Base-by-base conservation (phyloP, 768 basidiomycete species). In the Lyophyllum shimeji region DNA sequence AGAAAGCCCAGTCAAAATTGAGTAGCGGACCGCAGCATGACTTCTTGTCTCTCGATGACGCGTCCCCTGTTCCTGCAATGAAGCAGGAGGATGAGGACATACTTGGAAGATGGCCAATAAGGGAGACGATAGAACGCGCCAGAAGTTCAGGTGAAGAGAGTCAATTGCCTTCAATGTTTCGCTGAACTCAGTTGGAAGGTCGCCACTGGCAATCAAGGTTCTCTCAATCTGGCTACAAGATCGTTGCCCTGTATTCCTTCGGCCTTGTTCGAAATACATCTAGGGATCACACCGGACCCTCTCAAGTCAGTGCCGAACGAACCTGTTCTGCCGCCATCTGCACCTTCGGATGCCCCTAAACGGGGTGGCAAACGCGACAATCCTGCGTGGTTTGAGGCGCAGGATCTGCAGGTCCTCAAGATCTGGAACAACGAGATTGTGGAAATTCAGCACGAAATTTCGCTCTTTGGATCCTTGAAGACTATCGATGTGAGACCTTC, bases 401-500 rank as follows among this genome's bases (percentile, higher is more conserved):
- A 89, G 65, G 91, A 94, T 69, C 71, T 94, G 20, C 80, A 82
- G 34, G 74, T 88, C 4, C 71, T 94, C 42, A 93, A 91, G 65
- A 85, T 84, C 15, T 87, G 87, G 82, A 87, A 85, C 63, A 93
- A 94, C 63, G 85, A 87, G 18, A 92, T 94, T 40, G 60, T 80
- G 17, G 88, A 90, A 64, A 78, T 94, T 25, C 91, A 93, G 60
- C 85, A 84, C 21, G 92, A 94, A 67, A 86, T 94, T 13, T 87
- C 88, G 0, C 76, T 93, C 44, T 94, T 94, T 65, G 91, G 91
- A 2, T 90, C 89, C 3, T 74, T 94, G 50, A 93, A 92, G 70
- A 81, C 76, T 1, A 62, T 94, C 39, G 92, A 94, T 69, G 91
- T 91, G 71, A 54, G 90, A 74, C 15, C 27, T n/a, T 24, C 9